Percentiles rank a stretch among this genome's conserved stretches.
phyloP scores from a whole-genome alignment of 805 yeast species.

The Saturnispora saitoi region DNA sequence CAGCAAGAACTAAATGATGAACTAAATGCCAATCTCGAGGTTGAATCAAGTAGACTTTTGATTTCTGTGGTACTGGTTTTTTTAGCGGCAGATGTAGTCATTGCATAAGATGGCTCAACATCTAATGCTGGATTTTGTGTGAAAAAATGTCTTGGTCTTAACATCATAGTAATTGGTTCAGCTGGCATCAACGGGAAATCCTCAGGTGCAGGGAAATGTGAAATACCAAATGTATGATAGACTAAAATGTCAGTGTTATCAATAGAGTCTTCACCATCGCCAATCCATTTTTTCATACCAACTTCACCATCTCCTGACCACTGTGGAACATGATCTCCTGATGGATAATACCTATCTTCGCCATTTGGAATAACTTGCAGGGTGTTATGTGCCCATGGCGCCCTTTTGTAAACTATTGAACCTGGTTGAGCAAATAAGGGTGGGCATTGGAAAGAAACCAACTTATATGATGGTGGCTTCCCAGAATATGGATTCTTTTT shows the following conservation, averaged over 20 bases:
- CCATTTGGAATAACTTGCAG: constrained; percentile 63
- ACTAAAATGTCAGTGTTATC: constrained; percentile 65
- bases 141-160: constrained; percentile 77
- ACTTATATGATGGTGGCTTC: constrained; percentile 67
- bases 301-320: constrained; percentile 61
- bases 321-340: constrained; percentile 72
- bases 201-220: constrained; percentile 85
- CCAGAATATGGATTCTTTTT: constrained; percentile 60
- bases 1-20: not conserved
- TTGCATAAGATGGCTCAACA: constrained; percentile 54
- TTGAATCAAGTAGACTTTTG: constrained; percentile 34
- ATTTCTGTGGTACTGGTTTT: constrained; percentile 31
- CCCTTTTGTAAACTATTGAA: constrained; percentile 69
- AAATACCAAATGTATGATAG: constrained; percentile 78
- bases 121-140: constrained; percentile 70
- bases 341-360: constrained; percentile 70
- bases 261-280: constrained; percentile 47
- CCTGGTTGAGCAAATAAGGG: constrained; percentile 67
- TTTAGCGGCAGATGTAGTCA: constrained; percentile 39
- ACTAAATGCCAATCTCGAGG: constrained; percentile 46
- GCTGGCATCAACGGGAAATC: constrained; percentile 89
- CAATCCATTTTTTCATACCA: constrained; percentile 64
- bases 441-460: constrained; percentile 68
- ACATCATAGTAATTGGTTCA: constrained; percentile 64
- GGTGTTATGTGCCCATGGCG: constrained; percentile 67